phyloP scores from a whole-genome alignment of 208 protist species.

The Trypanosoma cruzi region DNA sequence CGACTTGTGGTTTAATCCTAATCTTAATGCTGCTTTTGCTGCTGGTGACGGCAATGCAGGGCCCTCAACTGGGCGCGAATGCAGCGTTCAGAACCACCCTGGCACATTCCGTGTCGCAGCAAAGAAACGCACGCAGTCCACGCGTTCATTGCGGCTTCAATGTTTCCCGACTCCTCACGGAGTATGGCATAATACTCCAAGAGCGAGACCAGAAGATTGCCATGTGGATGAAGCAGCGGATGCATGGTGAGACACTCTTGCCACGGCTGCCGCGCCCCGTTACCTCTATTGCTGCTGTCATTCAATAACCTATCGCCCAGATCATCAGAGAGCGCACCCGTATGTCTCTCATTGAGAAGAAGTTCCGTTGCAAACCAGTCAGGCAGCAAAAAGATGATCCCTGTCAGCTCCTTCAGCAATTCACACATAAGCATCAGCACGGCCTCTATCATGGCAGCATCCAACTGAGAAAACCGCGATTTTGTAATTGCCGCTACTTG shows the following conservation, averaged over 20 bases:
- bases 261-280: neutral
- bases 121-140: constrained; percentile 18
- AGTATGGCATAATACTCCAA: constrained; percentile 23
- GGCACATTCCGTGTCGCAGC: constrained; percentile 19
- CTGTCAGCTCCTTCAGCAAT: neutral
- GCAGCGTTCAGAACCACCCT: constrained; percentile 20
- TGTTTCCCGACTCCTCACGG: neutral
- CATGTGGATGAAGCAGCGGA: constrained; percentile 7
- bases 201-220: constrained; percentile 4
- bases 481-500: neutral
- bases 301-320: constrained; percentile 5
- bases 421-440: constrained; percentile 5
- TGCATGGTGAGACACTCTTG: neutral
- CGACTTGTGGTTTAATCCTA: neutral
- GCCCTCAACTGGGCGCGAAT: constrained; percentile 19
- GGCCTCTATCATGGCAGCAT: neutral
- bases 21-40: neutral
- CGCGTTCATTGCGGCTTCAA: constrained; percentile 5
- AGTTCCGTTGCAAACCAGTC: constrained; percentile 18
- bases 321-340: constrained; percentile 6
- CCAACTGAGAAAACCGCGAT: neutral
- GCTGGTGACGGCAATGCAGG: constrained; percentile 1
- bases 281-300: neutral
- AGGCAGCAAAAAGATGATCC: constrained; percentile 5
- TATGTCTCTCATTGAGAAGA: constrained; percentile 1